A percentile compares a stretch with the other conserved stretches of the same genome.
Conservation (phyloP, 192 early-diverging fungal species). For the Backusella westeae region DNA sequence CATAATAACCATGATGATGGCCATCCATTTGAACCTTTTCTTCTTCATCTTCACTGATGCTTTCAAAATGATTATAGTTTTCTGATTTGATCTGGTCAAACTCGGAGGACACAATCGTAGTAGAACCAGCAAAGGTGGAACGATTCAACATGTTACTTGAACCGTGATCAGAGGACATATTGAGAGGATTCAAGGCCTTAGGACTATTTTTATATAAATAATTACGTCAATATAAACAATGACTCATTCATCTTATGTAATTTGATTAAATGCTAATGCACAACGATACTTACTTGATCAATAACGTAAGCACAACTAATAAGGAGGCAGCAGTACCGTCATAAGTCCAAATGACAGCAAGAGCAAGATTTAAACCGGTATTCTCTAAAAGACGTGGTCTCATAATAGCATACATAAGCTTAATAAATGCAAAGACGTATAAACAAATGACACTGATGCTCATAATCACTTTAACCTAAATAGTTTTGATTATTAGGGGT, state of each 20-base stretch:
- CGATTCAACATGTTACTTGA: conserved; percentile 1
- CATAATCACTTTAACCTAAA: conserved; percentile 24
- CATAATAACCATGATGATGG: not conserved
- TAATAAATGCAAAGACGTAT: conserved; percentile 4
- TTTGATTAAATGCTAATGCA: not conserved
- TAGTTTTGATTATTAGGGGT: not conserved
- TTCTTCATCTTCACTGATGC: not conserved
- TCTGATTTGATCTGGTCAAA: not conserved
- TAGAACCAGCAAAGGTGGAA: not conserved
- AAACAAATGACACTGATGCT: not conserved
- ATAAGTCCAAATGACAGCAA: conserved; percentile 8
- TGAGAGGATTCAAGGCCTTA: not conserved
- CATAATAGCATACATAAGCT: conserved; percentile 2
- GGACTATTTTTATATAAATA: conserved; percentile 3
- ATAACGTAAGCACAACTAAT: not conserved
- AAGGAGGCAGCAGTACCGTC: not conserved
- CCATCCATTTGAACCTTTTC: not conserved
- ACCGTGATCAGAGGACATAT: not conserved
- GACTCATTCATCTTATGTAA: not conserved
- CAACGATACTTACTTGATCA: not conserved
- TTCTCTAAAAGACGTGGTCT: not conserved
- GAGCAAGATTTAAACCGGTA: not conserved
- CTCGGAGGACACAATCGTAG: not conserved
- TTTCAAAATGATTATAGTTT: not conserved
- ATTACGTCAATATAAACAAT: not conserved